Conservation (phyloP, 139 green algal genomes). For the Parachlorella kessleri region DNA sequence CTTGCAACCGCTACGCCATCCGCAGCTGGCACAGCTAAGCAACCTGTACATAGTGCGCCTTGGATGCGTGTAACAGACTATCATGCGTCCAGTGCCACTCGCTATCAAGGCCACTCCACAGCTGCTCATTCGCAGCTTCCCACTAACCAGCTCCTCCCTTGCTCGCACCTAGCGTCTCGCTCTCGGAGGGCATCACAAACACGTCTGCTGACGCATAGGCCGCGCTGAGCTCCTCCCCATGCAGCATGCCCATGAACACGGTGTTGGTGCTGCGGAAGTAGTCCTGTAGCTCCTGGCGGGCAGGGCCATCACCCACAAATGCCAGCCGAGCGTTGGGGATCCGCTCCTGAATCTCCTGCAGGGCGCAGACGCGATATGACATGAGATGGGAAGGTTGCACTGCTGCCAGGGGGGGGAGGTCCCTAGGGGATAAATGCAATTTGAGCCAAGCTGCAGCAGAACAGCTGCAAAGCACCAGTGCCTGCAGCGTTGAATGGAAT, state of each 20-base stretch:
- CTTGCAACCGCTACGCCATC: no score
- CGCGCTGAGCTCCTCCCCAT: slow-evolving; percentile 85
- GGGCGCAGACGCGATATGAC: no score
- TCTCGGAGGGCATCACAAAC: slow-evolving; percentile 96
- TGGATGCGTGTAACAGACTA: not conserved
- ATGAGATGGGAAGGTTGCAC: no score
- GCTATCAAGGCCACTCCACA: no score
- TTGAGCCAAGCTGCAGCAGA: no score
- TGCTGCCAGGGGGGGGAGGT: no score
- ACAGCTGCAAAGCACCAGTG: no score
- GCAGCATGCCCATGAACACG: slow-evolving; percentile 69
- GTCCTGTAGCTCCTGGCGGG: slow-evolving; percentile 71
- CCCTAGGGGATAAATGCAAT: no score
- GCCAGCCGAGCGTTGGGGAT: slow-evolving; percentile 74
- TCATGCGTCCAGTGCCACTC: no score
- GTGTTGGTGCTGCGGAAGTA: slow-evolving; percentile 40
- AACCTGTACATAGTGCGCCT: no score
- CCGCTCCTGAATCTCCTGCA: slow-evolving; percentile 66
- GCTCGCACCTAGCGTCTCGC: slow-evolving; percentile 83
- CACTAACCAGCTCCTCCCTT: not conserved
- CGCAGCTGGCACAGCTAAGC: no score
- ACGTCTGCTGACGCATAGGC: slow-evolving; percentile 94
- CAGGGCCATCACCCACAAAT: slow-evolving; percentile 95
- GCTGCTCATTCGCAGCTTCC: not conserved
- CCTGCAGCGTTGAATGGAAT: no score